Evolutionary conservation across 2,329 filamentous ascomycete genomes (phyloP).

Genomic region (Sarocladiaceae sp.): DNA sequence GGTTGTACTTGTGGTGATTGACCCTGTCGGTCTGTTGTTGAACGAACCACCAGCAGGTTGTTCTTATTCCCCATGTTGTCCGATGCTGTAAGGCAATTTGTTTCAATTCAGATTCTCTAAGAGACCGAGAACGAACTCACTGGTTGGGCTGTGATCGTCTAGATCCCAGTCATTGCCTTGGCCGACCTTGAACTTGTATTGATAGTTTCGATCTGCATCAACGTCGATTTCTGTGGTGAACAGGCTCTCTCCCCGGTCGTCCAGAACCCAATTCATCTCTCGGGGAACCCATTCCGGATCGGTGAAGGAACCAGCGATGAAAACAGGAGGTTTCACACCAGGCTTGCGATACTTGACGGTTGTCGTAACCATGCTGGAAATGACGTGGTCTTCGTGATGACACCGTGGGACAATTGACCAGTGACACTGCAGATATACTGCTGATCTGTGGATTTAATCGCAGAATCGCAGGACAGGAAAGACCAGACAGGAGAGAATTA

Average conservation of each 20-base stretch:
- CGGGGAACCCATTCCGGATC: constrained; percentile 58
- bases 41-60: constrained; percentile 32
- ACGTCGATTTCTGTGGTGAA: constrained; percentile 53
- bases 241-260: constrained; percentile 45
- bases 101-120: too few species aligned
- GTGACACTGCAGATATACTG: too few species aligned
- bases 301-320: constrained; percentile 63
- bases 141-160: constrained; percentile 53
- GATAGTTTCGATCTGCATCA: constrained; percentile 52
- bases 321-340: constrained; percentile 60
- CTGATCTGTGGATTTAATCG: too few species aligned
- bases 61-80: constrained; percentile 43
- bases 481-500: too few species aligned
- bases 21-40: too few species aligned
- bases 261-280: constrained; percentile 54
- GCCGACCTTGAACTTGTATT: constrained; percentile 70
- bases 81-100: too few species aligned
- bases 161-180: constrained; percentile 62
- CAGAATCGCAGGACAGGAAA: too few species aligned
- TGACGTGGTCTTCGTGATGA: neutral
- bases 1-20: too few species aligned
- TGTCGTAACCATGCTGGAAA: neutral
- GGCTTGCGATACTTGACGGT: constrained; percentile 56
- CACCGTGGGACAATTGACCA: too few species aligned
- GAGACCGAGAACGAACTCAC: too few species aligned